These are phyloP conservation scores for Penicillium sp. DNA, from an alignment of 2,329 filamentous ascomycete species.

Conservation along the genomic window DNA sequence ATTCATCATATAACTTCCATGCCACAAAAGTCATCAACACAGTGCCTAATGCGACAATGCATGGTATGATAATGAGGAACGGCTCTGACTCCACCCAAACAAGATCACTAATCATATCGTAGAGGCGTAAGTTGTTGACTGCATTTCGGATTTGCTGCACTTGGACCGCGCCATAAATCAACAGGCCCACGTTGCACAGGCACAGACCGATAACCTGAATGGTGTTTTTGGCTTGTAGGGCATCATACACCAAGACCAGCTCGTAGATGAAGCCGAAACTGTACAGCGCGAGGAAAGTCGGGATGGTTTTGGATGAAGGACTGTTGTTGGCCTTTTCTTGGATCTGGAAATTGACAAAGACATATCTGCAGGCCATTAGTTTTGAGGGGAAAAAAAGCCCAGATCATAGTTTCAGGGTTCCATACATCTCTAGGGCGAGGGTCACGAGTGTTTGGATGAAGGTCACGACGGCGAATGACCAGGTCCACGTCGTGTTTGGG, in stretches of 20 bases:
- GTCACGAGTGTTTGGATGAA: conserved; percentile 76
- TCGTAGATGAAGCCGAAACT: conserved; percentile 97
- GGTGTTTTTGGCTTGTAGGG: conserved; percentile 90
- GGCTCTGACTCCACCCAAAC: conserved; percentile 73
- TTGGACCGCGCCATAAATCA: conserved; percentile 92
- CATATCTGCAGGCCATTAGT: conserved; percentile 62
- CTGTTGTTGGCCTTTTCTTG: conserved; percentile 44
- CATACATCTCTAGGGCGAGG: conserved; percentile 83
- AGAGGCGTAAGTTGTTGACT: conserved; percentile 54
- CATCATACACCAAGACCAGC: conserved; percentile 87
- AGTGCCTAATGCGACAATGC: conserved; percentile 75
- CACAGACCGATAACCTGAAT: conserved; percentile 97
- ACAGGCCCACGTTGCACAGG: conserved; percentile 84
- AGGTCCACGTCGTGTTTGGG: conserved; percentile 84
- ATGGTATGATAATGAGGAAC: conserved; percentile 81
- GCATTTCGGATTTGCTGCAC: conserved; percentile 85
- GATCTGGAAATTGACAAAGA: conserved; percentile 82
- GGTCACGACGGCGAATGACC: conserved; percentile 75
- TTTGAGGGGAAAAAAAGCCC: background rate
- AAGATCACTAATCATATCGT: conserved; percentile 48
- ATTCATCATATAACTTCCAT: conserved; percentile 97
- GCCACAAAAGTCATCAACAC: conserved; percentile 72
- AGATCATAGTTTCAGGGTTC: conserved; percentile 18
- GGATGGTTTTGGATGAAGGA: conserved; percentile 66
- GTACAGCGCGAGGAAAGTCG: conserved; percentile 92